A percentile compares a stretch with the other conserved stretches of the same genome.
Conservation (phyloP, 2,329 filamentous ascomycete genomes). For the Lecanicillium sp. region DNA sequence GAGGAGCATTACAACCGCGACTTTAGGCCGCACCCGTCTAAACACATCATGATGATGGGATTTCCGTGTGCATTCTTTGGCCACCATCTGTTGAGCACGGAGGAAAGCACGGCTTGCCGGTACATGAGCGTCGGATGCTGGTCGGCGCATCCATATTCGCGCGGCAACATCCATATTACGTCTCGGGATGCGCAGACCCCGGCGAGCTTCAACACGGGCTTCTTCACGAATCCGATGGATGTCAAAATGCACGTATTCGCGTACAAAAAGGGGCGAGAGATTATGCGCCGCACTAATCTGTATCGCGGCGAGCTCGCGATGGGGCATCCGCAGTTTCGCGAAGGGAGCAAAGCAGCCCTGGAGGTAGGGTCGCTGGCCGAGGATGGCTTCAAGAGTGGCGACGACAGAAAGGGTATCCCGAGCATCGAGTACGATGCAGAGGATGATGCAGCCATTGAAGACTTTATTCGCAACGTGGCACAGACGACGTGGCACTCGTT, state of each 20-base stretch:
- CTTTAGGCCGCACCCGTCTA: conserved; percentile 26
- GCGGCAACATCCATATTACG: conserved; percentile 50
- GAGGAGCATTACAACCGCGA: conserved; percentile 42
- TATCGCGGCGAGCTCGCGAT: conserved; percentile 37
- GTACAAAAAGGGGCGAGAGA: conserved; percentile 56
- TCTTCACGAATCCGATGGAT: conserved; percentile 38
- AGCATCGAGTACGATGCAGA: conserved; percentile 38
- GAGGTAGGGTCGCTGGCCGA: conserved; percentile 36
- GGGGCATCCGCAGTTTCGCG: conserved; percentile 34
- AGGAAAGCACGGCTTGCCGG: conserved; percentile 27
- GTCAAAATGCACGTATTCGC: conserved; percentile 52
- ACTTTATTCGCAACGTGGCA: conserved; percentile 28
- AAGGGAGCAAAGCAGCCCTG: conserved; percentile 27
- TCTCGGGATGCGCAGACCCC: conserved; percentile 24
- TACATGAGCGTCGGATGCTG: conserved; percentile 44
- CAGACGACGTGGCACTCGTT: conserved; percentile 33
- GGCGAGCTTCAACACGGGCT: conserved; percentile 42
- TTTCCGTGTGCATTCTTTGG: conserved; percentile 16
- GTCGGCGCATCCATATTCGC: conserved; percentile 52
- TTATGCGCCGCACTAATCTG: conserved; percentile 45
- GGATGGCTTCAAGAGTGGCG: conserved; percentile 27
- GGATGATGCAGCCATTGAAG: conserved; percentile 37
- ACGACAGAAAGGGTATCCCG: conserved; percentile 18
- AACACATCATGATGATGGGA: conserved; percentile 16
- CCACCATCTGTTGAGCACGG: conserved; percentile 15